These are phyloP conservation scores for Rugosomyces carneus DNA, from an alignment of 1,284 basidiomycete genomes.

Conservation along the genomic window DNA sequence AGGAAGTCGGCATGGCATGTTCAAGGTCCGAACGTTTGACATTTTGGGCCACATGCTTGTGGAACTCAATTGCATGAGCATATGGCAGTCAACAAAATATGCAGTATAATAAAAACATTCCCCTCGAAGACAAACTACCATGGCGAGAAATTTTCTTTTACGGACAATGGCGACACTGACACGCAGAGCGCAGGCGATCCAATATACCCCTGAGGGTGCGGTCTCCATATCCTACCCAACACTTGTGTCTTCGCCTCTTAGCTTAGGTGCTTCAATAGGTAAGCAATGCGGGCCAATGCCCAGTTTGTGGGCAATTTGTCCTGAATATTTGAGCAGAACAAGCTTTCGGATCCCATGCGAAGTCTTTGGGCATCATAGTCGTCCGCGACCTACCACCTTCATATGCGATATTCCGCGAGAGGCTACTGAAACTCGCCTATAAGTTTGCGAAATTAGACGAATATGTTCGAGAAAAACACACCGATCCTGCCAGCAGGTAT, in stretches of 20 bases:
- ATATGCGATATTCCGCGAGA: slow-evolving; percentile 60
- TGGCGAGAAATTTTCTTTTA: slow-evolving; percentile 20
- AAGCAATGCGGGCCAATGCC: slow-evolving; percentile 15
- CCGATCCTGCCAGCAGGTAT: slow-evolving; percentile 61
- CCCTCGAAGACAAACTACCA: slow-evolving; percentile 3
- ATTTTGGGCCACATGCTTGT: slow-evolving; percentile 1
- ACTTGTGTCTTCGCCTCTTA: slow-evolving; percentile 52
- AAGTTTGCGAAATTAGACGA: slow-evolving; percentile 70
- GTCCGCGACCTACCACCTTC: slow-evolving; percentile 71
- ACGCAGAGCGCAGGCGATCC: slow-evolving; percentile 22
- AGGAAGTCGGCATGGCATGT: not conserved
- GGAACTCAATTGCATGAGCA: not conserved
- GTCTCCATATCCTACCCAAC: slow-evolving; percentile 68
- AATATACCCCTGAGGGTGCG: slow-evolving; percentile 49
- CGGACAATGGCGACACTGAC: slow-evolving; percentile 18
- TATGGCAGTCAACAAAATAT: not conserved
- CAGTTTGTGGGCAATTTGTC: not conserved
- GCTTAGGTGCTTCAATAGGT: slow-evolving; percentile 62
- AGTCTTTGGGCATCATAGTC: slow-evolving; percentile 75
- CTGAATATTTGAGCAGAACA: slow-evolving; percentile 39
- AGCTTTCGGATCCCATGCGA: slow-evolving; percentile 75
- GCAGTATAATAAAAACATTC: not conserved
- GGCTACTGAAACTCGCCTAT: slow-evolving; percentile 67
- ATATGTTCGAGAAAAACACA: slow-evolving; percentile 59
- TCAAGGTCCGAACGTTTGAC: slow-evolving; percentile 2